These are phyloP conservation scores for Ceratocystis eucalypticola DNA, from an alignment of 2,329 filamentous ascomycete genomes.

Conservation along the genomic window DNA sequence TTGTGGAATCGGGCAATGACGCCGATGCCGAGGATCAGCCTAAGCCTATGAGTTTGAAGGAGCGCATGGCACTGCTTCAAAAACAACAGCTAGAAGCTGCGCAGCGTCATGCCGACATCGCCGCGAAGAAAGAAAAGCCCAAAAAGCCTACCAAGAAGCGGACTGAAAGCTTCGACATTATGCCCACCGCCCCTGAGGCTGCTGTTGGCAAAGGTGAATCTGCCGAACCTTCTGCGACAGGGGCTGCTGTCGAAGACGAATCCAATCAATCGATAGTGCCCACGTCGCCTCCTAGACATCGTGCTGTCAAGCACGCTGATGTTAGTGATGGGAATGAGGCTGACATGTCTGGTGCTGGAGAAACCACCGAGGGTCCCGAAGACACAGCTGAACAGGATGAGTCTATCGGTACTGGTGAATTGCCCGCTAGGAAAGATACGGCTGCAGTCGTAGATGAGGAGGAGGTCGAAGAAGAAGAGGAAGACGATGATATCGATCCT, in stretches of 20 bases:
- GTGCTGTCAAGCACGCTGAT: constrained; percentile 27
- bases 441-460: constrained; percentile 18
- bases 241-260: constrained; percentile 29
- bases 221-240: constrained; percentile 35
- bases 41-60: constrained; percentile 86
- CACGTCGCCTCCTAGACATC: constrained; percentile 39
- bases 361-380: constrained; percentile 48
- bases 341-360: constrained; percentile 50
- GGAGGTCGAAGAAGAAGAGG: constrained; percentile 47
- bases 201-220: constrained; percentile 33
- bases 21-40: constrained; percentile 63
- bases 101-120: constrained; percentile 62
- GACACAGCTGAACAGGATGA: constrained; percentile 60
- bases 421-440: constrained; percentile 23
- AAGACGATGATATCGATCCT: constrained; percentile 73
- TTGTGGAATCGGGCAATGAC: constrained; percentile 34
- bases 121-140: constrained; percentile 74
- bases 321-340: constrained; percentile 48
- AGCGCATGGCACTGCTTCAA: constrained; percentile 85
- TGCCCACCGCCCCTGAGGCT: constrained; percentile 23
- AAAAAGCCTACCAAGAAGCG: constrained; percentile 58
- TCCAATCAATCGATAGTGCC: constrained; percentile 31
- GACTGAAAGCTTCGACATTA: constrained; percentile 34
- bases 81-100: constrained; percentile 89
- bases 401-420: constrained; percentile 52